Conservation (phyloP, 2,329 filamentous ascomycete genomes). For the Teratosphaeriaceae sp. region DNA sequence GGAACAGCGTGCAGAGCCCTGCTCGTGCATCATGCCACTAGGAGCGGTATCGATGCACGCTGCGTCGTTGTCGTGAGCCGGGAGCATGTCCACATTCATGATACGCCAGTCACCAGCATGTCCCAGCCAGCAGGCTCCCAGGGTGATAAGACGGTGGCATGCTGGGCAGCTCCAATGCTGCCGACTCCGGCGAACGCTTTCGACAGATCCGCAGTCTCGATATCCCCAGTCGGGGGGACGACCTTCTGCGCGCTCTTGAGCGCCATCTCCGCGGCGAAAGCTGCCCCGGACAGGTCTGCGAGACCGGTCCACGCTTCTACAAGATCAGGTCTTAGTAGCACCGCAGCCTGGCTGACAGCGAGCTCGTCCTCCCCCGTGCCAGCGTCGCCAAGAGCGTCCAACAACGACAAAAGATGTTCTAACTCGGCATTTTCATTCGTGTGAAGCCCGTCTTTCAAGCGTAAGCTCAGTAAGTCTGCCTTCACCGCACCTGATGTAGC, state of each 20-base stretch:
- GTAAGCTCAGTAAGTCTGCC: constrained; percentile 66
- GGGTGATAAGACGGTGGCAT: constrained; percentile 71
- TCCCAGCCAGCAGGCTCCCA: constrained; percentile 46
- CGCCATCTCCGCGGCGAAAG: constrained; percentile 66
- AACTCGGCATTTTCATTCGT: constrained; percentile 61
- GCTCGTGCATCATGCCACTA: too few species aligned
- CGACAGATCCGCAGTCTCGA: constrained; percentile 65
- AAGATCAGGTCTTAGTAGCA: constrained; percentile 74
- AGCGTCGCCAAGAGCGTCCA: constrained; percentile 53
- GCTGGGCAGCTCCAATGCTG: constrained; percentile 65
- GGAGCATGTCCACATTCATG: too few species aligned
- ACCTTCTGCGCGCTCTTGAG: constrained; percentile 68
- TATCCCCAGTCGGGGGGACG: constrained; percentile 63
- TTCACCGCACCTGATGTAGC: constrained; percentile 76
- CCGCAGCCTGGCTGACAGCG: constrained; percentile 63
- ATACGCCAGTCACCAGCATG: too few species aligned
- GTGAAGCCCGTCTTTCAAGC: constrained; percentile 59
- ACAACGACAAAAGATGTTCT: constrained; percentile 66
- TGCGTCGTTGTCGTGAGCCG: too few species aligned
- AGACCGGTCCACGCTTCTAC: constrained; percentile 77
- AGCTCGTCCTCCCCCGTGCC: constrained; percentile 28
- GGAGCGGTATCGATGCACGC: too few species aligned
- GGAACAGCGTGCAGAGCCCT: too few species aligned
- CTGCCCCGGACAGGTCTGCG: constrained; percentile 50
- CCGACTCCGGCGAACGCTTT: constrained; percentile 69